These are phyloP conservation scores for Pleomassaria siparia DNA, from an alignment of 2,329 filamentous ascomycete species.

Conservation along the genomic window DNA sequence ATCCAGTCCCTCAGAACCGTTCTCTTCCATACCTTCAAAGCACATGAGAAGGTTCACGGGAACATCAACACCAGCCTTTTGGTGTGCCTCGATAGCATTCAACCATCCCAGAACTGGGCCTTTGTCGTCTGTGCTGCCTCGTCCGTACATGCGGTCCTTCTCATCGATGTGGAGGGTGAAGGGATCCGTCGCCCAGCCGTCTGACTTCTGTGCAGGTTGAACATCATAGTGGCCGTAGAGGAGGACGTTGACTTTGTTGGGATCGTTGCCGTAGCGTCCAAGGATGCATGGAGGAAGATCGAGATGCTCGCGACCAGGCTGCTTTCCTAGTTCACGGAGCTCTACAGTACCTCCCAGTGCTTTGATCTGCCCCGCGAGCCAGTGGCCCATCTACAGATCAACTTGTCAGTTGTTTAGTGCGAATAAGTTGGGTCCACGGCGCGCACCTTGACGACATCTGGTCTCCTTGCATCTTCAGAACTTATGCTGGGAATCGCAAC, in stretches of 20 bases:
- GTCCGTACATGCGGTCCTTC: slow-evolving; percentile 93
- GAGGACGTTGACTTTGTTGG: slow-evolving; percentile 89
- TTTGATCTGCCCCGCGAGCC: slow-evolving; percentile 80
- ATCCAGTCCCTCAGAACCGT: slow-evolving; percentile 93
- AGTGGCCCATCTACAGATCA: slow-evolving; percentile 77
- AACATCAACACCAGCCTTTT: slow-evolving; percentile 90
- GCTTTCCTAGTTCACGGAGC: slow-evolving; percentile 83
- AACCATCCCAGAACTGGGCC: slow-evolving; percentile 96
- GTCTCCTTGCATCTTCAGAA: slow-evolving; percentile 82
- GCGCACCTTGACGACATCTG: slow-evolving; percentile 79
- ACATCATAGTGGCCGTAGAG: slow-evolving; percentile 99
- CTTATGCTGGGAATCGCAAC: slow-evolving; percentile 97
- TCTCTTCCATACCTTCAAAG: slow-evolving; percentile 99
- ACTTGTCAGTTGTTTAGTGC: not conserved
- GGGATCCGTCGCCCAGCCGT: slow-evolving; percentile 94
- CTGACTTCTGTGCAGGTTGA: slow-evolving; percentile 87
- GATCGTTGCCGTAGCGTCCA: slow-evolving; percentile 87
- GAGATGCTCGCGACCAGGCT: slow-evolving; percentile 86
- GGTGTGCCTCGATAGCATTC: slow-evolving; percentile 96
- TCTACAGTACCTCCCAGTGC: slow-evolving; percentile 83
- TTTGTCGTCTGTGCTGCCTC: slow-evolving; percentile 96
- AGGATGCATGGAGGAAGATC: slow-evolving; percentile 91
- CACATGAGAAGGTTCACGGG: slow-evolving; percentile 99
- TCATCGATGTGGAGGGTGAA: slow-evolving; percentile 86
- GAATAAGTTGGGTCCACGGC: not conserved